phyloP scores from a whole-genome alignment of 345 rosid species.

The Camelina neglecta region DNA sequence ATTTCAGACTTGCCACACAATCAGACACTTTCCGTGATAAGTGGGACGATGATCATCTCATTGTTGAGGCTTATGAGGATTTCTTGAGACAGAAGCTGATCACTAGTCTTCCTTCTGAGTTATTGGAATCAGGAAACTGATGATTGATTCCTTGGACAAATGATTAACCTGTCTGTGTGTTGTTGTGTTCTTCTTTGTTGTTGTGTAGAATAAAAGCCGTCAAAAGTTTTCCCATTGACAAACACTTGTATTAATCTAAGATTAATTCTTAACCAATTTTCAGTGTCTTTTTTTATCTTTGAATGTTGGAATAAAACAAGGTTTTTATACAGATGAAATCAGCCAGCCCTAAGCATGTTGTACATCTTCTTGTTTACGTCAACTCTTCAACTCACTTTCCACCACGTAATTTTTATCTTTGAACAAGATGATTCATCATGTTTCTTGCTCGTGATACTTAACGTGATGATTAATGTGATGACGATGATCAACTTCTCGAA shows the following conservation, averaged over 20 bases:
- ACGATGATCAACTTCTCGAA: no score
- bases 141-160: neutral
- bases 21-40: constrained; percentile 63
- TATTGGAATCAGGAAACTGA: neutral
- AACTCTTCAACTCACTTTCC: constrained; percentile 66
- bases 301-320: constrained; percentile 17
- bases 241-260: neutral
- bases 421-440: constrained; percentile 34
- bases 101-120: constrained; percentile 32
- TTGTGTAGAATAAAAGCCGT: neutral
- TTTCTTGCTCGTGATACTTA: constrained; percentile 7
- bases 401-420: constrained; percentile 65
- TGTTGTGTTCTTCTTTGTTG: neutral
- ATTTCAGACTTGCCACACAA: neutral
- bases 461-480: no score
- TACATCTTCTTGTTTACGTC: constrained; percentile 59
- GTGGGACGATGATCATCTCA: constrained; percentile 63
- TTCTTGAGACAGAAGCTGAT: constrained; percentile 45
- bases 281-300: constrained; percentile 8
- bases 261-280: neutral
- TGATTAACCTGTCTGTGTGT: constrained; percentile 9
- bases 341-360: constrained; percentile 29
- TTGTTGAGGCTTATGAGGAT: constrained; percentile 55
- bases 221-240: neutral
- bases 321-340: constrained; percentile 31